Base-by-base conservation (phyloP, 2,329 filamentous ascomycete genomes). In the Stagonosporopsis rhizophila region DNA sequence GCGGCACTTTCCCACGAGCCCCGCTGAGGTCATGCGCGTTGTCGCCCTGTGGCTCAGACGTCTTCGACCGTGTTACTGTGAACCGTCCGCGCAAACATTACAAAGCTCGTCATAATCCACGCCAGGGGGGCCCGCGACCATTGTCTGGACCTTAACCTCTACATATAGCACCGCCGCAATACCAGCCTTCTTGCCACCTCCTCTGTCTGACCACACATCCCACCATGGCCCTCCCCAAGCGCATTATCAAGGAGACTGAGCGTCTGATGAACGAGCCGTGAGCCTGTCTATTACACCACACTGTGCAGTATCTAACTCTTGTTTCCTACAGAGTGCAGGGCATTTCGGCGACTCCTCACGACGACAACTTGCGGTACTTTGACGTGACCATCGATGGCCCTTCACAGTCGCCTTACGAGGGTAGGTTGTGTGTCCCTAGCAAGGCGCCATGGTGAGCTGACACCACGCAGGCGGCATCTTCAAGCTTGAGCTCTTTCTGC, bases 231-330 rank as follows among this genome's bases (percentile, higher is more conserved):
- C 83, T 99, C 65, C 94, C 95, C 28, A 99, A 99, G 84, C 86
- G 95, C 75, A 99, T 99, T 73, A 86, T 98, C 74, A 99, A 99
- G 81, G 96, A 99, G 85, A 99, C 95, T 19, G 94, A 99, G 81
- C 89, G 95, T 73, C 85, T 99, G 67, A 93, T 96, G 87, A 91
- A 91, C 62, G 95, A 99, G 80, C 95, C 95, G 92, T 96, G 85
- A 78, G 91, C 40, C 54, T 37, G 56, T 45, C 41, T 30, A 12
- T 6, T 6, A 11, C 15, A 12, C 9, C 28, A 12, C 11, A 6
- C 22, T 3, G 8, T 15, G 30, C 42, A 32, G 4, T 0, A 14
- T 19, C 60, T 65, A 44, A 65, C 32, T 1, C 14, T 7, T 37
- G 14, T 12, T 51, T 45, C 30, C 50, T 52, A 44, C 72, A 97